A percentile compares a stretch with the other conserved stretches of the same genome.
These are phyloP conservation scores for Cordyceps cateniannulata DNA, from an alignment of 2,329 filamentous ascomycete genomes.

Conservation along the genomic window DNA sequence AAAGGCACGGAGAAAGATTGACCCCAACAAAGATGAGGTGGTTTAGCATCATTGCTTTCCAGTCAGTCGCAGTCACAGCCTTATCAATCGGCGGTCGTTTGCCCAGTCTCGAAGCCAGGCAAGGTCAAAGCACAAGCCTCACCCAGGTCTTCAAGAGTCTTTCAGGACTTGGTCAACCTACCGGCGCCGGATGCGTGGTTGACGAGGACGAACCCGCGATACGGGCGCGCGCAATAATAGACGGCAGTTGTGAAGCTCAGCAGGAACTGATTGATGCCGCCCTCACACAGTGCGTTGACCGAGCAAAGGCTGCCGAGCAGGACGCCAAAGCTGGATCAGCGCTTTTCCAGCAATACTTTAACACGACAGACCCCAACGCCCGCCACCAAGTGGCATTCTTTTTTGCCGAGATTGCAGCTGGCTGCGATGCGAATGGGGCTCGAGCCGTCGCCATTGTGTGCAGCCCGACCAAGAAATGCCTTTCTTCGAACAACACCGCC, in stretches of 20 bases:
- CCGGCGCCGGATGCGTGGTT: neutral
- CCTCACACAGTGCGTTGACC: neutral
- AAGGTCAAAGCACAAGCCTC: neutral
- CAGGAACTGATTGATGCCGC: neutral
- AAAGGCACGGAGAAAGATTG: no score
- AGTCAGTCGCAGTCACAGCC: neutral
- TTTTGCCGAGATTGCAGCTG: neutral
- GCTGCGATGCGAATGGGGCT: neutral
- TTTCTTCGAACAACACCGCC: neutral
- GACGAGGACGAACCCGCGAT: neutral
- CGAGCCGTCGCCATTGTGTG: neutral
- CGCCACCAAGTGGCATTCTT: neutral
- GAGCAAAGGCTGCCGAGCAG: neutral
- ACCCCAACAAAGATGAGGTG: no score
- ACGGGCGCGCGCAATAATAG: neutral
- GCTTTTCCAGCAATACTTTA: neutral
- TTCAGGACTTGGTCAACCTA: neutral
- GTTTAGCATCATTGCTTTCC: no score
- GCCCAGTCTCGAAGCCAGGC: neutral
- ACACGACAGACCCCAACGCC: neutral
- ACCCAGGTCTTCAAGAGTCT: neutral
- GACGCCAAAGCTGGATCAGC: neutral
- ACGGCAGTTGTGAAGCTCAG: neutral
- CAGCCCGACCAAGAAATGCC: neutral
- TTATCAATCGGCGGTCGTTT: neutral